These are phyloP conservation scores for Blastobotrys chiropterorum DNA, from an alignment of 805 yeast species.

Conservation along the genomic window DNA sequence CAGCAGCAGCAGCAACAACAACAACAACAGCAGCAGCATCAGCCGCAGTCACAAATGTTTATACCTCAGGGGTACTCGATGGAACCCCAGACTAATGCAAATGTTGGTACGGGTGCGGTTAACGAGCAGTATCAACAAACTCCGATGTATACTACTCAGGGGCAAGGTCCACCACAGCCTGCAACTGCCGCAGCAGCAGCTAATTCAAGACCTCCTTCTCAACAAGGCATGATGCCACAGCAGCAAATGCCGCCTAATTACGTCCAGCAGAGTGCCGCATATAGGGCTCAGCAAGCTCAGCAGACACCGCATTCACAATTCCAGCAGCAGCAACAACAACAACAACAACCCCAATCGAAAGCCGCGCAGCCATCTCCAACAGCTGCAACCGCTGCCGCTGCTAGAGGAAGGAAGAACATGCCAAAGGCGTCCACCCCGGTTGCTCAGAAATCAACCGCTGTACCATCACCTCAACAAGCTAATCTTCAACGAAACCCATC, in stretches of 20 bases:
- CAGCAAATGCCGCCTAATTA: background rate
- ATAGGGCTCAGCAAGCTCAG: background rate
- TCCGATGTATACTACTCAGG: background rate
- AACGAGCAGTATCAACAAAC: background rate
- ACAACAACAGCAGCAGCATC: background rate
- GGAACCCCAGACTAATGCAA: background rate
- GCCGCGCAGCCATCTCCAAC: no score
- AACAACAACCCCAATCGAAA: no score
- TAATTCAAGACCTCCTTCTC: background rate
- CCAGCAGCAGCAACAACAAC: background rate
- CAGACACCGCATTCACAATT: background rate
- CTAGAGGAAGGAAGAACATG: background rate
- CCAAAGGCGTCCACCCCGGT: background rate
- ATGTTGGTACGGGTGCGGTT: background rate
- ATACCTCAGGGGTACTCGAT: background rate
- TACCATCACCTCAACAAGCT: background rate
- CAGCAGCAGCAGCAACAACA: background rate
- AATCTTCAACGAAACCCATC: background rate
- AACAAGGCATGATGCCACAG: background rate
- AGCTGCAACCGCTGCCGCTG: background rate
- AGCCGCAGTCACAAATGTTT: background rate
- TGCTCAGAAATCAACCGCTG: background rate
- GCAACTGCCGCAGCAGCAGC: conserved; percentile 1
- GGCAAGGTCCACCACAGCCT: background rate
- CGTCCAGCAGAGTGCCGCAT: background rate